Base-by-base conservation (phyloP, 352 stramenopile genomes). In the Lagenidium giganteum region DNA sequence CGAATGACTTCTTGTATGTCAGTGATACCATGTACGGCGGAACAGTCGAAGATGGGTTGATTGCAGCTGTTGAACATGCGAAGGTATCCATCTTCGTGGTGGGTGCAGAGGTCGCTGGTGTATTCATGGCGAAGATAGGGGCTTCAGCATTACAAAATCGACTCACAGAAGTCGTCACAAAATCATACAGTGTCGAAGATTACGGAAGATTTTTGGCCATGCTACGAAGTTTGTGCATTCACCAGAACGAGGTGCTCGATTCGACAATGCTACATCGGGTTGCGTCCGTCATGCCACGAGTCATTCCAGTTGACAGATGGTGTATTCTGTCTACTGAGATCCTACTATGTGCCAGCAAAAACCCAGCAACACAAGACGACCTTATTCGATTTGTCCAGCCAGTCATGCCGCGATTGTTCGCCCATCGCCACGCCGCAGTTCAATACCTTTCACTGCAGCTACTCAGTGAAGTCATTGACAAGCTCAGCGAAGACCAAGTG, bases 241-340 rank as follows among this genome's bases (percentile, higher is more conserved):
- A 93, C 41, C 40, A 80, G 5, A 47, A 69, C 9, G 38, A 54
- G 40, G 60, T 86, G 13, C 54, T 93, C 8, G 72, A 87, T 32
- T 64, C 61, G 3, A 56, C 69, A n/a, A 89, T 88, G 78, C 56
- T 93, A 11, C 63, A 88, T 29, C 70, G 76, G 2, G 18, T 93
- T 16, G 70, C 70, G 4, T 87, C 81, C 17, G 65, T 89, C 8
- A 45, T 93, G 0, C 72, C 75, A 11, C 79, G 72, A 17, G 66
- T 76, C 35, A 38, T 83, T 29, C 43, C 53, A 4, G 62, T 87
- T 13, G 74, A 87, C 52, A 41, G 58, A 4, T 87, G 78, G 78
- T 68, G 72, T 35, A 51, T 74, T 21, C 49, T 70, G 29, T 72
- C 71, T 6, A 57, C 59, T 18, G 72, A 87, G 30, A 64, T 44